Percentiles rank a stretch among this genome's conserved stretches.
Evolutionary conservation across 306 rosid species (phyloP).

Genomic region (Alnus rubra): DNA sequence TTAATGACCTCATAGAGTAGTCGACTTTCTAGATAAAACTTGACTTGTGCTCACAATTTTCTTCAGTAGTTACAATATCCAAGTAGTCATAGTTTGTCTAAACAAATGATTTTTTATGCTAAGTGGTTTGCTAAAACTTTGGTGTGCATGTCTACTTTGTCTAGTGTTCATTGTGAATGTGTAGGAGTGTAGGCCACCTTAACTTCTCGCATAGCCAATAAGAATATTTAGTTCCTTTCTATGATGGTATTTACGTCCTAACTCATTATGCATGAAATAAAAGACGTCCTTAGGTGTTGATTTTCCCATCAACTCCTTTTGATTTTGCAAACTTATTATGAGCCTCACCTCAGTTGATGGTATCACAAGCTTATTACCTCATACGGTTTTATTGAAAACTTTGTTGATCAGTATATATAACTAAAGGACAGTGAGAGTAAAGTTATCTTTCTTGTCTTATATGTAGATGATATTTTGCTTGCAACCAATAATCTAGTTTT

Average conservation of each 20-base stretch:
- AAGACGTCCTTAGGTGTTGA: background rate
- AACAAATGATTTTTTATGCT: background rate
- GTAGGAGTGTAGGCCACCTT: background rate
- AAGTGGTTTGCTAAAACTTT: background rate
- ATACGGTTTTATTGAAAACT: too few relatives aligned
- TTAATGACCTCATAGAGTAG: too few relatives aligned
- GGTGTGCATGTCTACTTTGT: background rate
- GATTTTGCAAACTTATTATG: background rate
- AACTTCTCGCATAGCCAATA: too few relatives aligned
- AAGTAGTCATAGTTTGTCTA: background rate
- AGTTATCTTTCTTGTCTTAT: too few relatives aligned
- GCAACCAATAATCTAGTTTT: too few relatives aligned
- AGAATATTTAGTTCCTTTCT: too few relatives aligned
- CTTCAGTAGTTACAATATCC: background rate
- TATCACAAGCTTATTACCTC: too few relatives aligned
- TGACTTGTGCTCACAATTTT: background rate
- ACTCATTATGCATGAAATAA: background rate
- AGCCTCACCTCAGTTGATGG: too few relatives aligned
- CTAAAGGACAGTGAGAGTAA: too few relatives aligned
- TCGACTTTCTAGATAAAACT: background rate
- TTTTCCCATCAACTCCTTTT: background rate
- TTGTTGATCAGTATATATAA: too few relatives aligned
- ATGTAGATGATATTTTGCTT: too few relatives aligned
- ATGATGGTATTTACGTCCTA: too few relatives aligned
- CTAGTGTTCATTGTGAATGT: background rate